phyloP scores from a whole-genome alignment of 2,329 filamentous ascomycete species.

The Ophiocordyceps robertsii region DNA sequence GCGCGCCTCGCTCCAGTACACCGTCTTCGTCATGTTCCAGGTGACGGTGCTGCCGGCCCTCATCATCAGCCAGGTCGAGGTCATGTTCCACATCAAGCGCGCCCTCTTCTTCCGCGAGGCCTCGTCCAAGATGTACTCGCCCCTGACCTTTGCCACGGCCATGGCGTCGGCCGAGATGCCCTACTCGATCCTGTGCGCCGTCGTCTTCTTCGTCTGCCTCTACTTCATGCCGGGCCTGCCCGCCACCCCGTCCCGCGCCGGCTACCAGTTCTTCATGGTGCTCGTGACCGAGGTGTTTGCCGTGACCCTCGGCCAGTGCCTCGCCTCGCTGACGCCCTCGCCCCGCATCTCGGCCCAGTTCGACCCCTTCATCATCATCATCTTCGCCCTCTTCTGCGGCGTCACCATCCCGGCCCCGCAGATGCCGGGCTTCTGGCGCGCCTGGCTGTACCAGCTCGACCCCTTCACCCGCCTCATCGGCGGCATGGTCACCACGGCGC shows the following conservation, averaged over 20 bases:
- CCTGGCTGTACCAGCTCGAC: slow-evolving; percentile 72
- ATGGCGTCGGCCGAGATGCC: slow-evolving; percentile 78
- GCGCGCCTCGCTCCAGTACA: slow-evolving; percentile 65
- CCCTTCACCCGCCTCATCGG: slow-evolving; percentile 73
- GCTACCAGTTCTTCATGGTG: slow-evolving; percentile 79
- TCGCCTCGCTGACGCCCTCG: slow-evolving; percentile 65
- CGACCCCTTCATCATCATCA: slow-evolving; percentile 73
- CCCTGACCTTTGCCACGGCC: slow-evolving; percentile 62
- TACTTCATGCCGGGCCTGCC: slow-evolving; percentile 78
- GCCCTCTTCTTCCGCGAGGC: slow-evolving; percentile 79
- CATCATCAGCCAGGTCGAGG: slow-evolving; percentile 70
- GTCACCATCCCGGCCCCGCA: slow-evolving; percentile 68
- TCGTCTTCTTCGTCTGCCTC: slow-evolving; percentile 67
- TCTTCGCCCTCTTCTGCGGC: slow-evolving; percentile 77
- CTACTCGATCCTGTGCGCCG: slow-evolving; percentile 67
- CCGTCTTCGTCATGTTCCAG: slow-evolving; percentile 84
- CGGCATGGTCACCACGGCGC: slow-evolving; percentile 66
- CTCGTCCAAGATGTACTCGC: slow-evolving; percentile 74
- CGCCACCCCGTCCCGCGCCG: slow-evolving; percentile 48
- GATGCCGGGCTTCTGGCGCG: slow-evolving; percentile 67
- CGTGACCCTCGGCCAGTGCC: slow-evolving; percentile 63
- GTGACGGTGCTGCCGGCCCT: slow-evolving; percentile 72
- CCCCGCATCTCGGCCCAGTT: slow-evolving; percentile 68
- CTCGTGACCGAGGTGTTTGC: slow-evolving; percentile 76
- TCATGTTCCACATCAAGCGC: slow-evolving; percentile 66